A percentile compares a stretch with the other conserved stretches of the same genome.
Conservation (phyloP, 768 basidiomycete genomes). For the Leccinum variicolor region DNA sequence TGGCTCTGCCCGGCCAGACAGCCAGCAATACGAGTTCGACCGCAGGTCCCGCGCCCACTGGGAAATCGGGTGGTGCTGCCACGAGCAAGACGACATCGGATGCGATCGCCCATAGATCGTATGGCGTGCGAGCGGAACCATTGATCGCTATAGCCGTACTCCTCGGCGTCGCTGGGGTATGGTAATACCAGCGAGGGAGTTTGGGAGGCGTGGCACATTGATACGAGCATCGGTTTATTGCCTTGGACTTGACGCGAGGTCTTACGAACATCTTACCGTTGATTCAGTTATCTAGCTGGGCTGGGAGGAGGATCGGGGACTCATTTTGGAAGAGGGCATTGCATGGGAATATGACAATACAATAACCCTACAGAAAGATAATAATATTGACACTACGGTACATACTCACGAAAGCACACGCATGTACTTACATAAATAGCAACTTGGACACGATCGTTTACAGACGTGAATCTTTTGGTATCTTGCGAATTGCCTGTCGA, state of each 20-base stretch:
- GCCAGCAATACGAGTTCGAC: slow-evolving; percentile 14
- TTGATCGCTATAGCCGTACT: slow-evolving; percentile 8
- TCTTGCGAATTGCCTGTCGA: slow-evolving; percentile 67
- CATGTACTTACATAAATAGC: neutral
- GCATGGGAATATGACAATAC: slow-evolving; percentile 3
- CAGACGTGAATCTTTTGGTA: slow-evolving; percentile 51
- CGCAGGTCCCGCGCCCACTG: neutral
- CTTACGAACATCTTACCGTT: neutral
- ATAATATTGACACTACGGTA: neutral
- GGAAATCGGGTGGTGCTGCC: neutral
- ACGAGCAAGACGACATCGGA: neutral
- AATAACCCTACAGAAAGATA: neutral
- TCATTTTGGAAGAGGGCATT: neutral
- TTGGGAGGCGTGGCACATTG: neutral
- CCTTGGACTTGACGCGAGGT: slow-evolving; percentile 1
- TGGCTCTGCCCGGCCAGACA: slow-evolving; percentile 27
- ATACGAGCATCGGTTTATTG: neutral
- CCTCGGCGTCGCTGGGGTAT: slow-evolving; percentile 8
- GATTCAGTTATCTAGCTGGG: neutral
- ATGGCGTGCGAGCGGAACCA: neutral
- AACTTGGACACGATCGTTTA: slow-evolving; percentile 21
- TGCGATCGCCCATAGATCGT: neutral
- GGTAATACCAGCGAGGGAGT: slow-evolving; percentile 1
- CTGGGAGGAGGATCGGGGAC: neutral
- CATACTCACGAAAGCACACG: neutral